Conservation (phyloP, 2,329 filamentous ascomycete genomes). For the Hypoxylon sp. region DNA sequence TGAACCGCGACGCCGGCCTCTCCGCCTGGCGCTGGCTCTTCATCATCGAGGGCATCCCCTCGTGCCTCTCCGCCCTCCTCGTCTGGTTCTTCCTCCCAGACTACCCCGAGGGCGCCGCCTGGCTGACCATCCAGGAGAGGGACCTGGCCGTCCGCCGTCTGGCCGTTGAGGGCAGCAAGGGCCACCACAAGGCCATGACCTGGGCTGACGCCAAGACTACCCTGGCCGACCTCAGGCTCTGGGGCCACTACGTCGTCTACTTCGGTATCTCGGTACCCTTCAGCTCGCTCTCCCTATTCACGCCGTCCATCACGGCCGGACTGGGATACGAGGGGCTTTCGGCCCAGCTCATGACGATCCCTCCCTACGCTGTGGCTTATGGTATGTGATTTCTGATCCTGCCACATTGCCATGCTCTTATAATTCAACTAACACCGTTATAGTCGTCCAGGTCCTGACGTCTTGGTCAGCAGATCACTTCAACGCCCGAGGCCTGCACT, state of each 20-base stretch:
- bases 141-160: conserved; percentile 57
- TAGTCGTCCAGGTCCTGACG: conserved; percentile 47
- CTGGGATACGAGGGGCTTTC: conserved; percentile 46
- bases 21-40: conserved; percentile 77
- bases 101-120: conserved; percentile 68
- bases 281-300: conserved; percentile 51
- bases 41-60: conserved; percentile 49
- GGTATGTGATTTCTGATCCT: conserved; percentile 15
- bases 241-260: conserved; percentile 67
- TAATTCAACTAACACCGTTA: background rate
- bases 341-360: conserved; percentile 71
- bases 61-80: conserved; percentile 60
- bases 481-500: conserved; percentile 59
- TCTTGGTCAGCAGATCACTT: conserved; percentile 69
- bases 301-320: conserved; percentile 63
- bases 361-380: conserved; percentile 65
- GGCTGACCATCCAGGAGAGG: conserved; percentile 65
- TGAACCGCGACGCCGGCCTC: conserved; percentile 69
- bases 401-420: background rate
- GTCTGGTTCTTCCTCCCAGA: conserved; percentile 70
- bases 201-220: conserved; percentile 74
- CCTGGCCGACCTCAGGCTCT: conserved; percentile 69
- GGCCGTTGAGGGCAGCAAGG: conserved; percentile 56
- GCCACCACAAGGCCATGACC: conserved; percentile 67
- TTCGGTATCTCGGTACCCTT: conserved; percentile 45